Evolutionary conservation across 192 early-diverging fungal genomes (phyloP), one percentile per base, ranked within the genome.

Genomic region (Entomortierella chlamydospora): DNA sequence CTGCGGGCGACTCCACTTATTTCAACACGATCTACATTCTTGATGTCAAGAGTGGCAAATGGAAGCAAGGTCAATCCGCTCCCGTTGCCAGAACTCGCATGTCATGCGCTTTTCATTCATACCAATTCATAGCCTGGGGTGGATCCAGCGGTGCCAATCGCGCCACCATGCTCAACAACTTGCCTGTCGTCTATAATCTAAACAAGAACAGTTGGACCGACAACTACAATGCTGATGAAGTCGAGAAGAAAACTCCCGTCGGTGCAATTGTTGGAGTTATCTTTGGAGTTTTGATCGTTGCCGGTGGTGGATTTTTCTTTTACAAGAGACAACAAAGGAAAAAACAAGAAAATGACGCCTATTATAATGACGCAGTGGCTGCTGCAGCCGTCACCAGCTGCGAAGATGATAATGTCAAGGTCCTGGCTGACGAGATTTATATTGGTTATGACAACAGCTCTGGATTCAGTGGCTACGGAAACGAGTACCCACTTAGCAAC

Each of bases 21-120:
- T 79, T 47, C 52, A 65, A 61, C 52, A 50, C 62, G 8, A 65
- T 79, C 29, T 79, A 79, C 28, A 65, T 79, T 41, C 57, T 79
- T 1, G 76, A 79, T 39, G 63, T 79, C 29, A 64, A 30, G 4
- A 33, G 43, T 20, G 76, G 68, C 1, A 66, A 60, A 66, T 79
- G 76, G 76, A 79, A 66, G 34, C 61, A 70, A 55, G 76, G 76
- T 37, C 34, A 53, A 13, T 28, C 68, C 0, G 37, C 76, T 22
- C 34, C 67, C 0, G 37, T 39, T 1, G 22, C 68, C n/a, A 50
- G 76, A 13, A 79, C 76, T 12, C 29, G 68, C 4, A 70, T 79
- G 67, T 60, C 68, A 18, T 79, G 76, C 49, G 42, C 62, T 0
- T 59, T 79, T 34, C 68, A 79, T 29, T 65, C 68, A 0, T 55